Evolutionary conservation across 441 rosid genomes (phyloP).

Genomic region (Bruguiera hainesii): DNA sequence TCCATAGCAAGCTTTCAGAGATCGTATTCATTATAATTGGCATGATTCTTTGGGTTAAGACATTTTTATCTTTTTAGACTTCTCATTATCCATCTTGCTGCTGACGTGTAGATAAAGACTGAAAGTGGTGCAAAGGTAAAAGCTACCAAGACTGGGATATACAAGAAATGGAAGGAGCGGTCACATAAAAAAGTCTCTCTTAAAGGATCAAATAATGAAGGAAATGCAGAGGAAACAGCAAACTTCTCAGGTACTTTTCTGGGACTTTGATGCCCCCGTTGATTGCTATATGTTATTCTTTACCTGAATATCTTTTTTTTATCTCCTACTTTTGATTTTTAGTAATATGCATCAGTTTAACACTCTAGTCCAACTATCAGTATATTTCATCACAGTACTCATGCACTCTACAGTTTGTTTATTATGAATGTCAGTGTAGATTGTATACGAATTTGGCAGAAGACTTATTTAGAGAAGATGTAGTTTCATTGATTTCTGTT

Average conservation of each 20-base stretch:
- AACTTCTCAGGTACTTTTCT: conserved; percentile 46
- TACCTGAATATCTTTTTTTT: neutral
- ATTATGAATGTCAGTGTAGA: no score
- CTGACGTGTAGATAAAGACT: conserved; percentile 59
- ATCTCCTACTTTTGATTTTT: neutral
- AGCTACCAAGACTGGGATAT: conserved; percentile 70
- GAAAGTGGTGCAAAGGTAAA: conserved; percentile 87
- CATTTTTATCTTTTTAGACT: no score
- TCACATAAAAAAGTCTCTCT: conserved; percentile 60
- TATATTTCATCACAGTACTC: no score
- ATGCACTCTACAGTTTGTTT: no score
- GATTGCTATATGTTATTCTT: neutral
- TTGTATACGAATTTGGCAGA: no score
- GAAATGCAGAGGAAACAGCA: conserved; percentile 36
- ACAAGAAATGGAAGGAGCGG: conserved; percentile 81
- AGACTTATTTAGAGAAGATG: no score
- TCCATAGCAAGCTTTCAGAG: no score
- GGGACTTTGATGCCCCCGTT: neutral
- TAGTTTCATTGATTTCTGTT: neutral
- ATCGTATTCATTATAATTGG: no score
- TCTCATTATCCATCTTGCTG: conserved; percentile 7
- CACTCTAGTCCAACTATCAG: no score
- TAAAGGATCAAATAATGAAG: conserved; percentile 45
- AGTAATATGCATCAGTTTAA: neutral
- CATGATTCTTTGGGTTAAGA: no score